Evolutionary conservation across 1,284 basidiomycete genomes (phyloP).

Genomic region (Microbotryum scabiosae): DNA sequence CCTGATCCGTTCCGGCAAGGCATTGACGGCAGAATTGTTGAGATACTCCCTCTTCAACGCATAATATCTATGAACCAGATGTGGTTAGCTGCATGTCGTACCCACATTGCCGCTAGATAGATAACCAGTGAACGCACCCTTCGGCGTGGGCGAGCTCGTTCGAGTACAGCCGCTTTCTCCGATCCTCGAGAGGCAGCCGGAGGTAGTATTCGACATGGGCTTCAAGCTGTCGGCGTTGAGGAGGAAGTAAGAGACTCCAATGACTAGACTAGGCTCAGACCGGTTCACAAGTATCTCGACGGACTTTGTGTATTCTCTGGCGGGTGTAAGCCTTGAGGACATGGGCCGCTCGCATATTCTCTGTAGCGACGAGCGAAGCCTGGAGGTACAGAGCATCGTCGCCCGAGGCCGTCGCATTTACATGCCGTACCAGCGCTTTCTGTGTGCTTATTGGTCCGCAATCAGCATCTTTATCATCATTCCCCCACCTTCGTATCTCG

Average conservation of each 20-base stretch:
- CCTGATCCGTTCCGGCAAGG: constrained; percentile 18
- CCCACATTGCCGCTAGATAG: too few species aligned
- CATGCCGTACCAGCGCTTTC: constrained; percentile 20
- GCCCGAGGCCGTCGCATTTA: constrained; percentile 5
- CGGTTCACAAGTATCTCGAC: background rate
- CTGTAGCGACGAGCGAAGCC: constrained; percentile 18
- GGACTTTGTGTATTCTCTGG: constrained; percentile 26
- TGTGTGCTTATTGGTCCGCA: background rate
- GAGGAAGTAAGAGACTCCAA: too few species aligned
- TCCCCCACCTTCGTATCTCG: background rate
- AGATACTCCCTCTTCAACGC: constrained; percentile 21
- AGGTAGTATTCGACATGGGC: constrained; percentile 27
- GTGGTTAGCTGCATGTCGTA: background rate
- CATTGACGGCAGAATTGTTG: constrained; percentile 24
- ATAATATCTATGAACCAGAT: constrained; percentile 9
- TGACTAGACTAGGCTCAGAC: background rate
- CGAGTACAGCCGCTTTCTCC: constrained; percentile 14
- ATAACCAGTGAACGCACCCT: constrained; percentile 6
- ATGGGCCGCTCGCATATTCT: constrained; percentile 27
- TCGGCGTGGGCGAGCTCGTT: constrained; percentile 22
- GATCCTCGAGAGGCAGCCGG: constrained; percentile 1
- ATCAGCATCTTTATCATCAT: background rate
- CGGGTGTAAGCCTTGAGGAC: constrained; percentile 24
- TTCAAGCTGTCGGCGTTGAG: constrained; percentile 14
- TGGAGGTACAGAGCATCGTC: constrained; percentile 24